Evolutionary conservation across 768 basidiomycete species (phyloP).

Genomic region (Leccinum obscurum): DNA sequence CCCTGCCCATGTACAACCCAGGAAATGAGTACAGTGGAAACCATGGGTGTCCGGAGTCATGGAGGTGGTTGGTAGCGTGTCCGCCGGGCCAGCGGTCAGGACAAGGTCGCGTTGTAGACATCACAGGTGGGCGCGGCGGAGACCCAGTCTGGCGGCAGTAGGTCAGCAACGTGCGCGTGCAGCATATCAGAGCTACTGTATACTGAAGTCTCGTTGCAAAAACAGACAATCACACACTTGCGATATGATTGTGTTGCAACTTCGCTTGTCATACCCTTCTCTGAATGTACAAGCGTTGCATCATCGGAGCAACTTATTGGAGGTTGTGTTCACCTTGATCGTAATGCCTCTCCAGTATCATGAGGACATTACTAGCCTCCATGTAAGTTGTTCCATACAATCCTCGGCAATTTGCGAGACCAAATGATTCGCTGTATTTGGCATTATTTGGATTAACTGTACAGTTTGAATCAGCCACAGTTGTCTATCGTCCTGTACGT

Average conservation of each 20-base stretch:
- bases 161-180: not conserved
- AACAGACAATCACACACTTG: no score
- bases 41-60: constrained; percentile 48
- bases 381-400: no score
- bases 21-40: no score
- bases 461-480: constrained; percentile 35
- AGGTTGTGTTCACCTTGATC: no score
- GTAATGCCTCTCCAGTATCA: no score
- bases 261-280: no score
- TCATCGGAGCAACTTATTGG: no score
- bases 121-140: constrained; percentile 60
- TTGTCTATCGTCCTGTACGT: constrained; percentile 19
- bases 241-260: no score
- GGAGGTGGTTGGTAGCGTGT: constrained; percentile 61
- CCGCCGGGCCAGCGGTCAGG: constrained; percentile 50
- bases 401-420: not conserved
- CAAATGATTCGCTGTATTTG: constrained; percentile 16
- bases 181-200: not conserved
- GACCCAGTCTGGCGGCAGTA: constrained; percentile 34
- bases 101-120: constrained; percentile 53
- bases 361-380: no score
- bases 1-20: no score
- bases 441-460: constrained; percentile 31
- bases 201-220: no score
- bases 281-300: no score